A percentile compares a stretch with the other conserved stretches of the same genome.
Evolutionary conservation across 306 rosid species (phyloP).

Genomic region (Malus fusca): DNA sequence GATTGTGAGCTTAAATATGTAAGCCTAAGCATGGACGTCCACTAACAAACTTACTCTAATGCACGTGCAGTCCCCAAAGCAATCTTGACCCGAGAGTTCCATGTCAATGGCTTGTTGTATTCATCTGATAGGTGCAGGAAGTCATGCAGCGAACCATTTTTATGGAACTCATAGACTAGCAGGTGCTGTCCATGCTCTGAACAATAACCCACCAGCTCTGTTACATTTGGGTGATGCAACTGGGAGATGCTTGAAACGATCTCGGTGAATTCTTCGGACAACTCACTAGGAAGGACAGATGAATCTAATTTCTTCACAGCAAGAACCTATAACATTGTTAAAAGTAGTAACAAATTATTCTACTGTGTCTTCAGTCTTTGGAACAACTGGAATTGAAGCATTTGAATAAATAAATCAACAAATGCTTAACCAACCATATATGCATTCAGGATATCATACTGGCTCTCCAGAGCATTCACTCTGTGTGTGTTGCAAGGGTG

Average conservation of each 20-base stretch:
- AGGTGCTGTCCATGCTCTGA: slow-evolving; percentile 93
- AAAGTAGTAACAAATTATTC: background rate
- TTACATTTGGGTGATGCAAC: slow-evolving; percentile 83
- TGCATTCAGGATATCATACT: background rate
- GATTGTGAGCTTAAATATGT: no score
- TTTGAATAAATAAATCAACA: background rate
- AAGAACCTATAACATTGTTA: slow-evolving; percentile 56
- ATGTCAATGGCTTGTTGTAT: slow-evolving; percentile 76
- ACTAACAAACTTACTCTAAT: slow-evolving; percentile 61
- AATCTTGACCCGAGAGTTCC: slow-evolving; percentile 95
- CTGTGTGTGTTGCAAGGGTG: background rate
- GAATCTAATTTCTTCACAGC: slow-evolving; percentile 96
- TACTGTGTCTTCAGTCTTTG: background rate
- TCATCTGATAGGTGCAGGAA: slow-evolving; percentile 86
- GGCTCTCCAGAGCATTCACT: background rate
- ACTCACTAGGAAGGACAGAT: slow-evolving; percentile 45
- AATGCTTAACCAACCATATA: background rate
- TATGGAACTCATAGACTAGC: slow-evolving; percentile 78
- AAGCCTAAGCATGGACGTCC: background rate
- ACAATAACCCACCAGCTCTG: slow-evolving; percentile 93
- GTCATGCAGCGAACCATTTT: slow-evolving; percentile 81
- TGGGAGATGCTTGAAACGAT: slow-evolving; percentile 63
- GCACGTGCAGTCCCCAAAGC: slow-evolving; percentile 98
- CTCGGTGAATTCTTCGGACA: slow-evolving; percentile 59
- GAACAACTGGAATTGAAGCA: background rate